A percentile compares a stretch with the other conserved stretches of the same genome.
These are phyloP conservation scores for Artomyces pyxidatus DNA, from an alignment of 768 basidiomycete species.

Conservation along the genomic window DNA sequence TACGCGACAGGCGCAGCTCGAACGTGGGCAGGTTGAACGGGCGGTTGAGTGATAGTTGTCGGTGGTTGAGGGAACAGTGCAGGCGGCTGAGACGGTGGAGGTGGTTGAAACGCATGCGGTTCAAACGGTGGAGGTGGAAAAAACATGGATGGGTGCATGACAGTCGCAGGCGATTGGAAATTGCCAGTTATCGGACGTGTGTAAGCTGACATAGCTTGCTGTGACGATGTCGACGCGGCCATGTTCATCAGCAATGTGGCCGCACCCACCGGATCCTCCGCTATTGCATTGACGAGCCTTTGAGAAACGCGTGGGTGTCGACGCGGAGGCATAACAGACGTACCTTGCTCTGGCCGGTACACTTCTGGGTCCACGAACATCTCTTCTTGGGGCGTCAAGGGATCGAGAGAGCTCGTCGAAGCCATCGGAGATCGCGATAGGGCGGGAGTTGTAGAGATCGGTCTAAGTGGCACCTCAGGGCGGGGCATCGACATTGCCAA, in stretches of 20 bases:
- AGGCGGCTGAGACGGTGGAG: no score
- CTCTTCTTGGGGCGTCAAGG: constrained; percentile 26
- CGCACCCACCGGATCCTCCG: constrained; percentile 17
- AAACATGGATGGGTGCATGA: constrained; percentile 7
- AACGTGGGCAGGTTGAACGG: not conserved
- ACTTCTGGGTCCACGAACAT: constrained; percentile 30
- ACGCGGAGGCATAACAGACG: not conserved
- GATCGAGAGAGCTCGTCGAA: constrained; percentile 20
- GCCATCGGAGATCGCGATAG: constrained; percentile 14
- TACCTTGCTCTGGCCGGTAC: constrained; percentile 16
- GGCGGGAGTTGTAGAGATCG: constrained; percentile 7
- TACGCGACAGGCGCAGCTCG: not conserved
- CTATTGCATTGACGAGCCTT: constrained; percentile 3
- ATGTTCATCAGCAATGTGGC: constrained; percentile 11
- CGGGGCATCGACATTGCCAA: constrained; percentile 5
- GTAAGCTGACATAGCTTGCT: constrained; percentile 8
- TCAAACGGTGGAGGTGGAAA: not conserved
- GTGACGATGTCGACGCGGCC: not conserved
- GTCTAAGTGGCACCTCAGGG: constrained; percentile 13
- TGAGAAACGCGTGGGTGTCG: constrained; percentile 1
- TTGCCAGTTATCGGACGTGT: no score
- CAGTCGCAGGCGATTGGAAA: no score
- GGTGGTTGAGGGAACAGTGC: not conserved
- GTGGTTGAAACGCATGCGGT: not conserved
- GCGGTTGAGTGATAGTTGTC: not conserved